Percentiles rank a stretch among this genome's conserved stretches.
Evolutionary conservation across 2,329 filamentous ascomycete genomes (phyloP).

Genomic region (Emmonsia crescens): DNA sequence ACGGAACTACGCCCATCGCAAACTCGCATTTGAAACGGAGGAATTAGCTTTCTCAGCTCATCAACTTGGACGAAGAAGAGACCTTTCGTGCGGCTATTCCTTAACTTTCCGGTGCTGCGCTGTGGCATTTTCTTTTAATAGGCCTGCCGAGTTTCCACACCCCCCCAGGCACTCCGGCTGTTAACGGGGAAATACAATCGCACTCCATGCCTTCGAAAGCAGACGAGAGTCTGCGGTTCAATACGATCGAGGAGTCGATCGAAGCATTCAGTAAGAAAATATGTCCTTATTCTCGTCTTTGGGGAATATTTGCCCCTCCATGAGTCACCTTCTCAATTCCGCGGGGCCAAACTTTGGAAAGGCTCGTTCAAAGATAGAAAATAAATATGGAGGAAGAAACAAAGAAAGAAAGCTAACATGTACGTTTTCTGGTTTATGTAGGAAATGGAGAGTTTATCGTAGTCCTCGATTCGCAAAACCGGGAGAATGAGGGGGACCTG

Average conservation of each 20-base stretch:
- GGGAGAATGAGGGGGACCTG: slow-evolving; percentile 96
- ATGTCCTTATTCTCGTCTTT: not conserved
- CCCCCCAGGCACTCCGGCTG: not conserved
- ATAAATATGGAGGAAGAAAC: not conserved
- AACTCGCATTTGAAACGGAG: not conserved
- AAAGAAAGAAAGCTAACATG: slow-evolving; percentile 12
- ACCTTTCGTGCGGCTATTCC: not conserved
- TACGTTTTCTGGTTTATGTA: slow-evolving; percentile 22
- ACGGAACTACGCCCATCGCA: not conserved
- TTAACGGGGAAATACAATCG: not conserved
- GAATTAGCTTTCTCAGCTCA: not conserved
- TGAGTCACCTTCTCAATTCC: not conserved
- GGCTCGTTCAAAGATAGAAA: not conserved
- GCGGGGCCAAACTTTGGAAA: not conserved
- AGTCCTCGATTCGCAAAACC: slow-evolving; percentile 80
- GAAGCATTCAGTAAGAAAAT: slow-evolving; percentile 30
- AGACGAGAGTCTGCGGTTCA: slow-evolving; percentile 26
- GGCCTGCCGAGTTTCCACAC: not conserved
- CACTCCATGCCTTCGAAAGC: slow-evolving; percentile 26
- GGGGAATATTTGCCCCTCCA: not conserved
- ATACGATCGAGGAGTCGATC: slow-evolving; percentile 34
- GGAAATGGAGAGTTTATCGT: slow-evolving; percentile 85
- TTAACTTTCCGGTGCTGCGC: not conserved
- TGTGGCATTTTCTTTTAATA: not conserved
- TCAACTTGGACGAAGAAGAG: not conserved